Base-by-base conservation (phyloP, 306 rosid species). In the Trichosanthes truncata region DNA sequence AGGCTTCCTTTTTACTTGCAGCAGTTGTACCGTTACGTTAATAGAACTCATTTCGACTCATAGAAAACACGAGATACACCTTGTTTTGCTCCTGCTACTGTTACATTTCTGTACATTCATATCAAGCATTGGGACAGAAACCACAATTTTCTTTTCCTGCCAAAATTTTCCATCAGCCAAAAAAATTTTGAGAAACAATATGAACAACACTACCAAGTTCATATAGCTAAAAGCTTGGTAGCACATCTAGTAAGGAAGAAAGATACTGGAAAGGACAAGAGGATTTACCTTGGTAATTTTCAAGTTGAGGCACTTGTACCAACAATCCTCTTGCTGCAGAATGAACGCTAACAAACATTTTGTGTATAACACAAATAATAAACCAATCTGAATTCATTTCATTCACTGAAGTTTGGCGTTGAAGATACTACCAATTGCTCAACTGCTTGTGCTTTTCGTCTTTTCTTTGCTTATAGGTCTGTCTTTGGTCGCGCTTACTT, bases 391-490 rank as follows among this genome's bases (percentile, higher is more conserved):
- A 86, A 69, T 78, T 79, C 89, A 53, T 90, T 74, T 84, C 91
- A 84, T 91, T 89, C 77, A 92, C 95, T 84, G 84, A 83, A 79
- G 81, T 87, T 88, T 94, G 83, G 86, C 84, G 83, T 84, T 73
- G 65, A 87, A 78, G 78, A 82, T 63, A 74, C 81, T 81, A 48
- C 80, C 45, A 46, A 57, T 80, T 80, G 76, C 85, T 82, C 83
- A 78, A 33, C 82, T 73, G 85, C 87, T 80, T 46, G 84, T 78
- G 82, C 80, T 90, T 84, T 85, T 90, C 53, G 83, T 57, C 82
- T 84, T 82, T 76, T 89, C 96, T 85, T 92, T 84, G 84, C 77
- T 76, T 45, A 84, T 43, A 53, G 85, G 80, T 83, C 85, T 84
- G 63, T 86, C 91, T 85, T 79, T 87, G 74, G 83, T 75, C 49